These are phyloP conservation scores for Phytophthora vignae DNA, from an alignment of 352 stramenopile species.

Conservation along the genomic window DNA sequence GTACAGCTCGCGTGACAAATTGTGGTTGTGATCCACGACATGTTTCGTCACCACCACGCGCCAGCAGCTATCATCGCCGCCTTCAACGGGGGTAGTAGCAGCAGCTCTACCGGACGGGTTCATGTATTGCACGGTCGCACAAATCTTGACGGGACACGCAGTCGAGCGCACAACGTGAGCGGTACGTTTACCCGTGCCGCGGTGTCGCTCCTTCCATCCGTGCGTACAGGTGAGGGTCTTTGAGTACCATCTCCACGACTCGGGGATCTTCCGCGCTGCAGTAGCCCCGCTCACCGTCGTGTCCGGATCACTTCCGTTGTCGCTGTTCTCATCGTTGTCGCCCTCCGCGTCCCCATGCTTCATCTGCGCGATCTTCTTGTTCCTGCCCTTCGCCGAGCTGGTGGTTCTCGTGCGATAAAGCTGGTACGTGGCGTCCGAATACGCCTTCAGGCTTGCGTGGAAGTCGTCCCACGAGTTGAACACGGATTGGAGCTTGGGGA, in stretches of 20 bases:
- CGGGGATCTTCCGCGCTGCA: conserved; percentile 55
- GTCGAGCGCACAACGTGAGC: conserved; percentile 75
- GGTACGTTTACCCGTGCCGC: conserved; percentile 69
- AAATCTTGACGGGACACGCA: conserved; percentile 81
- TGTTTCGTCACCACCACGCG: conserved; percentile 82
- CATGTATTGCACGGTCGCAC: conserved; percentile 72
- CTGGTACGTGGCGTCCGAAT: conserved; percentile 75
- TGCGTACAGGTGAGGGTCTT: conserved; percentile 85
- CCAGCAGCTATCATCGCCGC: conserved; percentile 40
- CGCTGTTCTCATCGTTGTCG: conserved; percentile 50
- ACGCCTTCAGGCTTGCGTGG: conserved; percentile 60
- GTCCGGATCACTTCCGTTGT: conserved; percentile 30
- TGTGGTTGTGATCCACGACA: conserved; percentile 83
- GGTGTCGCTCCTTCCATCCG: conserved; percentile 82
- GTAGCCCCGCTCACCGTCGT: conserved; percentile 11
- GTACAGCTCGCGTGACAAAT: conserved; percentile 75
- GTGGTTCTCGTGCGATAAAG: conserved; percentile 81
- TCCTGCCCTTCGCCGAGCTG: conserved; percentile 70
- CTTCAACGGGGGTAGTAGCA: background rate
- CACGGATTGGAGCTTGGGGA: conserved; percentile 57
- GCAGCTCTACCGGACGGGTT: conserved; percentile 16
- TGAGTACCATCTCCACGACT: conserved; percentile 82
- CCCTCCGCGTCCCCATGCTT: conserved; percentile 32
- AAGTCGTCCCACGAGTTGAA: conserved; percentile 81
- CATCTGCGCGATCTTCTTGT: conserved; percentile 75